phyloP scores from a whole-genome alignment of 1,284 basidiomycete species.

The Gomphus bonarii region DNA sequence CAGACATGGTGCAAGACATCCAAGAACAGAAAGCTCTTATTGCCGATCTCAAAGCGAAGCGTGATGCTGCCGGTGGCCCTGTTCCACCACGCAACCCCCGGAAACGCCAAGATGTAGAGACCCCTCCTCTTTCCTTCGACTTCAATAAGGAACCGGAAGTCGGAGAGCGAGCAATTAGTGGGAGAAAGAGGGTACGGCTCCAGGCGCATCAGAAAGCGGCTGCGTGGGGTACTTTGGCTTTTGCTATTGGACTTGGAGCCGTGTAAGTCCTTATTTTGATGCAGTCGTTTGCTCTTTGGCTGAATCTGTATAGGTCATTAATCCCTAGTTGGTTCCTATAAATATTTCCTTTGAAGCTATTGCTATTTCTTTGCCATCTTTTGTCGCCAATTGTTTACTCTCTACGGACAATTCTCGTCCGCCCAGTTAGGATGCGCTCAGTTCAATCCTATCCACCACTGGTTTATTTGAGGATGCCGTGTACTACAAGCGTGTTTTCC shows the following conservation, averaged over 20 bases:
- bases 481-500: conserved; percentile 8
- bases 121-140: conserved; percentile 39
- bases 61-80: conserved; percentile 12
- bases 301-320: conserved; percentile 6
- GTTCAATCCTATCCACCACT: conserved; percentile 8
- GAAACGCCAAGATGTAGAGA: conserved; percentile 52
- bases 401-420: background rate
- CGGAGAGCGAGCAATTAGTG: conserved; percentile 48
- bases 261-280: conserved; percentile 38
- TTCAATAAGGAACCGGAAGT: conserved; percentile 44
- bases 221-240: conserved; percentile 67
- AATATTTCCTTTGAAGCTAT: conserved; percentile 5
- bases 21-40: conserved; percentile 64
- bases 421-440: conserved; percentile 9
- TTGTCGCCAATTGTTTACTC: background rate
- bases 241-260: conserved; percentile 61
- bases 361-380: conserved; percentile 8
- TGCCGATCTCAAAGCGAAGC: conserved; percentile 43
- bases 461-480: conserved; percentile 8
- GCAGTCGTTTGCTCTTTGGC: background rate
- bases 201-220: conserved; percentile 52
- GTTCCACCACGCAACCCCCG: conserved; percentile 14
- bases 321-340: conserved; percentile 7
- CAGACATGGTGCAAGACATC: conserved; percentile 58
- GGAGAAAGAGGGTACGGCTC: conserved; percentile 47